Conservation (phyloP, 495 filamentous ascomycete genomes). For the Amphirosellinia nigrospora region DNA sequence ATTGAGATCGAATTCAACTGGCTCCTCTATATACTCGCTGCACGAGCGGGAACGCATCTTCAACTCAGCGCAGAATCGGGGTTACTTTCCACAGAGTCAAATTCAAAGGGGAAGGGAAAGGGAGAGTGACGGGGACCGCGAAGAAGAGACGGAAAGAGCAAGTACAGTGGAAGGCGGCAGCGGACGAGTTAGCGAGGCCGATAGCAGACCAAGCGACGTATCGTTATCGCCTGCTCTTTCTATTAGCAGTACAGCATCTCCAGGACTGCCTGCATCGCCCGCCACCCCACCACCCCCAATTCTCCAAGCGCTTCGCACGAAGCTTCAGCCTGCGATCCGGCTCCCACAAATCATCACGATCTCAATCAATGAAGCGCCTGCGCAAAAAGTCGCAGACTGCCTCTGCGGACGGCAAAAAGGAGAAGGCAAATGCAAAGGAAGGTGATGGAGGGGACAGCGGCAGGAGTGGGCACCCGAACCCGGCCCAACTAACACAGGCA, state of each 20-base stretch:
- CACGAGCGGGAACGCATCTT: slow-evolving; percentile 25
- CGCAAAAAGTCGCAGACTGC: slow-evolving; percentile 39
- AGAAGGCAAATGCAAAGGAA: neutral
- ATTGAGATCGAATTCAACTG: slow-evolving; percentile 31
- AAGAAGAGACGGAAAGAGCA: neutral
- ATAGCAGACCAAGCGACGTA: slow-evolving; percentile 34
- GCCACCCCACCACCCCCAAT: slow-evolving; percentile 39
- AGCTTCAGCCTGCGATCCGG: slow-evolving; percentile 47
- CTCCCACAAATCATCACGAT: slow-evolving; percentile 32
- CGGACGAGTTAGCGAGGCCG: slow-evolving; percentile 40
- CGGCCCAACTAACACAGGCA: neutral
- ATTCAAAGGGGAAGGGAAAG: neutral
- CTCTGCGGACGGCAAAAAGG: slow-evolving; percentile 13
- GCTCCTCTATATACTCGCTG: slow-evolving; percentile 34
- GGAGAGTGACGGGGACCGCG: neutral
- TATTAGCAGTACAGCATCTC: slow-evolving; percentile 17
- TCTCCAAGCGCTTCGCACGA: slow-evolving; percentile 45
- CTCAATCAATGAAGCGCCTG: slow-evolving; percentile 36
- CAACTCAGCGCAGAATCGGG: neutral
- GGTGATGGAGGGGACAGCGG: neutral
- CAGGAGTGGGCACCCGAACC: neutral
- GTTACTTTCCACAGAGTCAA: neutral
- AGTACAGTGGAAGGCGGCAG: neutral
- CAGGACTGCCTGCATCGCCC: slow-evolving; percentile 39
- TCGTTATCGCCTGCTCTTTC: slow-evolving; percentile 19